phyloP scores from a whole-genome alignment of 139 green algal genomes.

The Chlorella sp. region DNA sequence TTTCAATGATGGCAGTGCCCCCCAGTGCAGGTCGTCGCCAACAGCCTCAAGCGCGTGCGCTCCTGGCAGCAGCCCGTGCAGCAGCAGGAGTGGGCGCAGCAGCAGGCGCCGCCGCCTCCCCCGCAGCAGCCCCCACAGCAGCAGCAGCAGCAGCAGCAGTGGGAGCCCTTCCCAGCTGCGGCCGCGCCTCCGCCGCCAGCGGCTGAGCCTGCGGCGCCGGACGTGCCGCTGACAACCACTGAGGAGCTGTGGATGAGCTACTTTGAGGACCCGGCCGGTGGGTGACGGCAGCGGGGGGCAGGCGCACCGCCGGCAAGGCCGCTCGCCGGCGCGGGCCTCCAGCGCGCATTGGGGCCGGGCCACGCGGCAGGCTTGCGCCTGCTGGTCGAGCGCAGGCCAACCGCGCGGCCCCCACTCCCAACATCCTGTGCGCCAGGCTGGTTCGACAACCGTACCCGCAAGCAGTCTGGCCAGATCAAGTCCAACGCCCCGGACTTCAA shows the following conservation, averaged over 20 bases:
- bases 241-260: slow-evolving; percentile 21
- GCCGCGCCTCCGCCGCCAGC: not conserved
- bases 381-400: too few species aligned
- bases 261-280: slow-evolving; percentile 8
- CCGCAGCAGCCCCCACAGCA: not conserved
- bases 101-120: not conserved
- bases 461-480: too few species aligned
- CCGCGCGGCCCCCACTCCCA: not conserved
- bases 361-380: not conserved
- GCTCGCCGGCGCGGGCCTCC: too few species aligned
- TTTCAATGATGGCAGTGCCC: not conserved
- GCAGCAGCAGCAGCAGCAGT: not conserved
- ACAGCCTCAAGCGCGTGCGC: too few species aligned
- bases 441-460: slow-evolving; percentile 54
- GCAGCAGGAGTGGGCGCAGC: not conserved
- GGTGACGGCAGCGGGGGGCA: not conserved
- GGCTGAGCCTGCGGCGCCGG: too few species aligned
- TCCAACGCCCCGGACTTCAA: slow-evolving; percentile 56
- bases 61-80: not conserved
- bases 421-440: slow-evolving; percentile 14
- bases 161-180: not conserved
- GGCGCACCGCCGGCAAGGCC: too few species aligned
- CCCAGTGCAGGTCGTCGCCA: not conserved
- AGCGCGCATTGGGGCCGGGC: not conserved
- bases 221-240: not conserved